Base-by-base conservation (phyloP, 495 filamentous ascomycete species). In the Extremus antarcticus region DNA sequence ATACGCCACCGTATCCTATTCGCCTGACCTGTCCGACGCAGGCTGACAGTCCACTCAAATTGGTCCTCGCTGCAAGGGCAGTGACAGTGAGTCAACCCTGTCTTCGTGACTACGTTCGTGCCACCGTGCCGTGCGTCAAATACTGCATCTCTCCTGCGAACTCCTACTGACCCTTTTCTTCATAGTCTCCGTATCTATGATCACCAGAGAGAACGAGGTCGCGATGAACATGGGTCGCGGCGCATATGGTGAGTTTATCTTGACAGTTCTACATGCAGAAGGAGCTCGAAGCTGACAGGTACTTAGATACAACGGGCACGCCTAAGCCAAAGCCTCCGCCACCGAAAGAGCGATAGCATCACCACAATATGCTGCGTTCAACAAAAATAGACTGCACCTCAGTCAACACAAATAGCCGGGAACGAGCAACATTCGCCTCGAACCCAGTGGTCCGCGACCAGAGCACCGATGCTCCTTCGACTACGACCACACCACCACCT, bases 281-380 rank as follows among this genome's bases (percentile, higher is more conserved):
- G 41, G 41, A 45, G 41, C 41, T 45, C 8, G 8, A 17, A 17
- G 41, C 41, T 45, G 19, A 45, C 41, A n/a, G 17, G 19, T 17
- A 21, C 8, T 4, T n/a, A 50, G 45, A 50, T 22, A 29, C 32
- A 10, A 40, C 41, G 43, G 59, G 61, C 54, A 58, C 54, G 22
- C 58, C 58, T 16, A 60, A 60, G 47, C 61, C 61, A 25, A 60
- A 59, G 32, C 61, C 61, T 13, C 60, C 60, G 19, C 54, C 57
- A 16, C 50, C 58, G 43, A 64, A 64, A 43, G 35, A 32, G 38
- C 61, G 58, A 61, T 64, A 53, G 35, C 58, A 55, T n/a, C 41
- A 9, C 13, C 13, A 35, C 29, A 7, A 35, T 13, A 35, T 35
- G 29, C 29, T 35, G 13, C 29, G 13, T 35, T 13, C 29, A 7